Evolutionary conservation across 2,329 filamentous ascomycete genomes (phyloP), one percentile per base, ranked within the genome.

Genomic region (Tolypocladium tundrense): DNA sequence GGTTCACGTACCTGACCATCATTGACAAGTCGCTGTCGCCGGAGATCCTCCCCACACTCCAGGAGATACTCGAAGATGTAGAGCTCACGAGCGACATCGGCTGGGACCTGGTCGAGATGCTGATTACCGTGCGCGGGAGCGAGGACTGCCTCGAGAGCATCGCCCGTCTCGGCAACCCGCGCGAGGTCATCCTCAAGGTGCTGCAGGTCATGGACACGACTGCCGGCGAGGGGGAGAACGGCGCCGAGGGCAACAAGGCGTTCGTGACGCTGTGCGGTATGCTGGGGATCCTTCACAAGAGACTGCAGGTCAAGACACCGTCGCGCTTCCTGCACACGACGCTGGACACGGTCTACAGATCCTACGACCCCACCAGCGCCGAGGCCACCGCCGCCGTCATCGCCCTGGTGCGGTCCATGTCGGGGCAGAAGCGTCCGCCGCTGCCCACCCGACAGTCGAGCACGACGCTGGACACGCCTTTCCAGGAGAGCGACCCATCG

Each of bases 111-210:
- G 86, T 94, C 27, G 86, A 88, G 67, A 83, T 90, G 66, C 80
- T 94, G 5, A 78, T 91, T 31, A 79, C 83, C 41, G 73, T 91
- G 6, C 79, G 88, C 1, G 84, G 80, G 14, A 87, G 86, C n/a
- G 85, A 88, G 63, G 72, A 79, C 53, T 91, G 89, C 67, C 77
- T 93, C 19, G 82, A 87, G 68, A 88, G 86, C 37, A 85, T 93
- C 56, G 89, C 89, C 39, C 82, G 86, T 31, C 78, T 91, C 43
- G 90, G 89, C 55, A 94, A 93, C 68, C 90, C 90, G 1, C 79
- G 89, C 55, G 90, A 94, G 71, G 88, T 91, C 52, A 87, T 93
- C 59, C 77, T 94, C 64, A 92, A 92, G 69, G 84, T 91, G 37
- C 86, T 90, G 33, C 88, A 92, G 69, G 82, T 84, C 16, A 75